Base-by-base conservation (phyloP, 805 yeast species). In the Starmerella tilneyi region DNA sequence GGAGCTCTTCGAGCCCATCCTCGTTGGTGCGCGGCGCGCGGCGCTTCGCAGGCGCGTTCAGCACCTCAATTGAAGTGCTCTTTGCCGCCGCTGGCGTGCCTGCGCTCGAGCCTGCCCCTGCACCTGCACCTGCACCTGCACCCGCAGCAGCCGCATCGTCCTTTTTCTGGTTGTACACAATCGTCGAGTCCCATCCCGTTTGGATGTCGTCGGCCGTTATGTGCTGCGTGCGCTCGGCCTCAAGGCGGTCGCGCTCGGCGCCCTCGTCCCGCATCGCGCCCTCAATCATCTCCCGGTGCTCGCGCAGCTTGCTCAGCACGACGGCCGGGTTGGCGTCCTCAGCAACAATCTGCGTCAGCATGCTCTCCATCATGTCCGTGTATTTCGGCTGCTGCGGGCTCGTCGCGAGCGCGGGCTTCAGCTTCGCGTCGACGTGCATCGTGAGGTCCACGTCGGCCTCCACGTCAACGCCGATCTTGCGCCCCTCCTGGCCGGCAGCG, bases 311-410 rank as follows among this genome's bases (percentile, higher is more conserved):
- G 72, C 68, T 45, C 63, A 62, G 20, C 21, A 59, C 52, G 16
- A 39, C 50, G 11, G 46, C 41, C 28, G 67, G 67, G 4, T 63
- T 59, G 0, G 66, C 65, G 4, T 74, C 72, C 56, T 84, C 92
- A 15, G 70, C 73, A 38, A 70, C 74, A 52, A 88, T 69, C 60
- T 85, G 95, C n/a, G 73, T 73, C 55, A 89, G 74, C 56, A 94
- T 70, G 61, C 85, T 94, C 61, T 83, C 94, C 41, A 89, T 77
- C 96, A 89, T 88, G 58, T 86, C 96, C 59, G 81, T 82, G 59
- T 84, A 88, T 2, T 86, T 74, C 19, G 67, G 68, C 47, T 58
- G 64, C 35, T 59, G 59, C 1, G 55, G 57, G 27, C 56, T 46
- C 15, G 59, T 56, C 22, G 58, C 59, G 40, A 46, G 46, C n/a